Conservation (phyloP, 2,329 filamentous ascomycete genomes). For the Arachnopeziza araneosa region DNA sequence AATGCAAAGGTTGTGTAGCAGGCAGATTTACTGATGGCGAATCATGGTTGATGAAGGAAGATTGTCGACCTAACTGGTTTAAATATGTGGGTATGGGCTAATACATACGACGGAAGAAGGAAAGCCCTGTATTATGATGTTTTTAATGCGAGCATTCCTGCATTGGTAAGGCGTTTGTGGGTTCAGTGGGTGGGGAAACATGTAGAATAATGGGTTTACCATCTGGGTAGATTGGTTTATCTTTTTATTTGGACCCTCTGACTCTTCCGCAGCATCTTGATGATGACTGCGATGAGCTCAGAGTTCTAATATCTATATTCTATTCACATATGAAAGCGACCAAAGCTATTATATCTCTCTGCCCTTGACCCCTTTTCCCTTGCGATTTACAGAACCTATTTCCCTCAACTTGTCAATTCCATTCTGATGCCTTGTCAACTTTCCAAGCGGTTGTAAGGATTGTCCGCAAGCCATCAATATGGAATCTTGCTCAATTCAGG, state of each 20-base stretch:
- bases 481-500: too few species aligned
- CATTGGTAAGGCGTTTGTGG: background rate
- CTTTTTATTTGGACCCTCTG: background rate
- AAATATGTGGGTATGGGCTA: conserved; percentile 83
- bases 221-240: background rate
- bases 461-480: too few species aligned
- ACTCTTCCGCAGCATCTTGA: background rate
- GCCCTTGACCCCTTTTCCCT: too few species aligned
- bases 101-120: background rate
- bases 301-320: background rate
- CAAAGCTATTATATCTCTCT: too few species aligned
- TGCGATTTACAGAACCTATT: too few species aligned
- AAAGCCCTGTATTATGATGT: background rate
- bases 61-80: conserved; percentile 96
- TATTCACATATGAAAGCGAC: too few species aligned
- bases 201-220: background rate
- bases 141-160: background rate
- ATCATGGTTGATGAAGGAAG: conserved; percentile 77
- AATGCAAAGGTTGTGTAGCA: conserved; percentile 82
- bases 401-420: too few species aligned
- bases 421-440: too few species aligned
- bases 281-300: background rate
- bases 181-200: background rate
- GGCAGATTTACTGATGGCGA: conserved; percentile 88
- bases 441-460: too few species aligned